Evolutionary conservation across 1,284 basidiomycete genomes (phyloP), one percentile per base, ranked within the genome.

Genomic region (Abortiporus biennis): DNA sequence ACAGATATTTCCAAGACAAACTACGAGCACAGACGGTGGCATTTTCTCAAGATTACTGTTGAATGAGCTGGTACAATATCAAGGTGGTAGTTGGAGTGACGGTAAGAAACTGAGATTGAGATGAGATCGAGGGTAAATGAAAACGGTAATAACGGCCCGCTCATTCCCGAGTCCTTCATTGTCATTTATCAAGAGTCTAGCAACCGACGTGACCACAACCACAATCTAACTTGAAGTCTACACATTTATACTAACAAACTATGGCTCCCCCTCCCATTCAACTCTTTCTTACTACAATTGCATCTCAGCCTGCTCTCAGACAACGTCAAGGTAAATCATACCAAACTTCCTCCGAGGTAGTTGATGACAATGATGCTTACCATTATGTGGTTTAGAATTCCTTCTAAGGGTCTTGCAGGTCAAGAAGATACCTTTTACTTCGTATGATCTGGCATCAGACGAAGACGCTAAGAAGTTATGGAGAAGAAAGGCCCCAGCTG

Each of bases 241-340:
- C n/a, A n/a, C n/a, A n/a, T n/a, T n/a, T n/a, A n/a, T n/a, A n/a
- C n/a, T n/a, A n/a, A 29, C n/a, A 29, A 27, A 11, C 29, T 36
- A 88, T 88, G 84, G 71, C 78, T 43, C 74, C 83, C 16, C 87
- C 86, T 8, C 87, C 86, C 3, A 81, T 90, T 47, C 76, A 84
- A 51, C 61, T 89, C 27, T 89, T 86, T 58, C 71, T 89, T 42
- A 90, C 87, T n/a, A 90, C 87, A 8, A 90, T 90, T 47, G 83
- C 81, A 3, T 86, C 84, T 42, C 81, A 87, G 56, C 78, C 84
- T 1, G 74, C 76, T 43, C 69, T 90, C 43, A 69, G 86, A 51
- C 76, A 84, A 54, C 76, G 83, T 17, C 86, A 89, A 56, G 59
- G 58, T 63, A 24, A 29, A 36, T 27, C n/a, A 23, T 16, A 17